Base-by-base conservation (phyloP, 768 basidiomycete species). In the Boletus speciosus region DNA sequence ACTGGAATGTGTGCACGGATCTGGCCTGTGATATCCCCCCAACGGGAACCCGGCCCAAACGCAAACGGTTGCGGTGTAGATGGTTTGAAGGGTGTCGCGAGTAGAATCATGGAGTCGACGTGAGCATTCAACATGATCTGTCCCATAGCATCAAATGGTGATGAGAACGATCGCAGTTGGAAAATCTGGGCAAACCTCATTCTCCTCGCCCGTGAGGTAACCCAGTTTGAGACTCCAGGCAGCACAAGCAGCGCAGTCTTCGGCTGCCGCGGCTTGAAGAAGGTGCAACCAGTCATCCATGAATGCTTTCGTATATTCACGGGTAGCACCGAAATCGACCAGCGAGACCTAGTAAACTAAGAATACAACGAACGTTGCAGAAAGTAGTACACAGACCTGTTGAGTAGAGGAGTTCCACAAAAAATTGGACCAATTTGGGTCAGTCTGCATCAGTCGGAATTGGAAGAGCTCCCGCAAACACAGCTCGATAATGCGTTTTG, bases 381-480 rank as follows among this genome's bases (percentile, higher is more conserved):
- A 41, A 39, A 34, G 10, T 19, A 19, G 15, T n/a, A 16, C 40
- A 38, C 67, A 25, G 19, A 86, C 89, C 78, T 85, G 81, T 40
- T 80, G 77, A 1, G 83, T 84, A 3, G 73, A 55, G 0, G 76
- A 62, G 68, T 94, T 88, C 85, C 90, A 98, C 23, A 99, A 75
- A 74, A 99, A 98, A 70, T 98, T 98, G 9, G 92, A 90, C 90
- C 92, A 98, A 63, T 99, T 98, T 4, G 97, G 97, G 67, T 99
- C 96, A 0, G 96, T 99, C 70, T 98, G 97, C 97, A 99, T 98
- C 40, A 88, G 71, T 31, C 90, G 77, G 74, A 97, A 96, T 55
- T 85, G 77, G 68, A 98, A 97, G 7, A 99, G 81, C 67, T 98
- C 97, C 54, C 80, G 83, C 38, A 99, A 74, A 66, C 93, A 98